These are phyloP conservation scores for Jaenimonas drosophilae DNA, from an alignment of 208 protist genomes.

Conservation along the genomic window DNA sequence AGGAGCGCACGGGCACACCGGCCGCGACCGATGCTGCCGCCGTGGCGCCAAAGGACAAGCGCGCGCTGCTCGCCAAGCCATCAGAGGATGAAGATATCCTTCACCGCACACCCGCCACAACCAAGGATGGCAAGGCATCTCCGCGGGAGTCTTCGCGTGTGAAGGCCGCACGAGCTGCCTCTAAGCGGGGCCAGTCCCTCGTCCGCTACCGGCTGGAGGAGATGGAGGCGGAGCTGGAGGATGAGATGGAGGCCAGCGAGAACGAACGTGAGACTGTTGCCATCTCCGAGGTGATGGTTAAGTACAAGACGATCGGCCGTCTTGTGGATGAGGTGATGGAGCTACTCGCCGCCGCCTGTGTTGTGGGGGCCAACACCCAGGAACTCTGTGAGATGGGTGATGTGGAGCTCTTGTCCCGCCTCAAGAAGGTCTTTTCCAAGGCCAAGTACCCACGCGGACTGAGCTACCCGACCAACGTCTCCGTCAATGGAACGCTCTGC, in stretches of 20 bases:
- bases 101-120: not conserved
- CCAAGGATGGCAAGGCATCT: not conserved
- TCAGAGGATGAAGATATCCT: too few species aligned
- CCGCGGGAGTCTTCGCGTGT: too few species aligned
- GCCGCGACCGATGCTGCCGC: not conserved
- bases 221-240: conserved; percentile 41
- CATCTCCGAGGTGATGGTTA: conserved; percentile 90
- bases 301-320: conserved; percentile 90
- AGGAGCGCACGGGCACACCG: conserved; percentile 1
- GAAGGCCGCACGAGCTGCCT: too few species aligned
- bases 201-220: conserved; percentile 42
- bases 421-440: conserved; percentile 59
- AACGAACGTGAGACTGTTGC: conserved; percentile 63
- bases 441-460: conserved; percentile 85
- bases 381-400: conserved; percentile 67
- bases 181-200: conserved; percentile 16
- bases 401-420: conserved; percentile 22
- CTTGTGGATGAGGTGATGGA: conserved; percentile 90
- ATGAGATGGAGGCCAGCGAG: conserved; percentile 60
- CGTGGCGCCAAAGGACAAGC: too few species aligned
- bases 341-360: conserved; percentile 41
- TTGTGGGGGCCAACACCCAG: conserved; percentile 68
- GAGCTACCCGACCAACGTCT: conserved; percentile 97
- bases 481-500: conserved; percentile 95
- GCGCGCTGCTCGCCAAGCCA: too few species aligned